Evolutionary conservation across 2,329 filamentous ascomycete species (phyloP), one percentile per base, ranked within the genome.

Genomic region (Herpotrichia juniperi): DNA sequence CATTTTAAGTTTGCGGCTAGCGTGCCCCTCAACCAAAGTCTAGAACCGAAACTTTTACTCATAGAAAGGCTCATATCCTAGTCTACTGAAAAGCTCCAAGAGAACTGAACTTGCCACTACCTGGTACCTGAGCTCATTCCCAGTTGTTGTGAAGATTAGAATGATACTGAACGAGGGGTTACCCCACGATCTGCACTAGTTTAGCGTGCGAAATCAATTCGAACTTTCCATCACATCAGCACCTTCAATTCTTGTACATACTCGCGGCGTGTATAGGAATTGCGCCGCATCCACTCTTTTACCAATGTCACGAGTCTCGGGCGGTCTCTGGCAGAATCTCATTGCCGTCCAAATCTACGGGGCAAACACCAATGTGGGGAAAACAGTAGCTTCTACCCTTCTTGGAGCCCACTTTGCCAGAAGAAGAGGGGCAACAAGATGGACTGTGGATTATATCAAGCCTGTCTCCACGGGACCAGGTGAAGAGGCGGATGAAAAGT

Each of bases 361-460:
- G 24, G 89, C 91, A 42, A 94, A 93, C 64, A 94, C 91, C 0
- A 85, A 90, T 59, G 89, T 94, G 22, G 91, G 91, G 58, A 96
- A 96, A 78, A 96, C 91, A 0, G 84, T 96, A 26, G 82, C 92
- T 51, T 87, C 88, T 1, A 91, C 89, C 0, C 74, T 91, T 11
- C 78, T 96, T 3, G 88, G 85, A 69, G 86, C 83, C 56, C 82
- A 87, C 8, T 81, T 70, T 42, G 21, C 46, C 9, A 55, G 42
- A 17, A 51, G 55, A 21, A 17, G 17, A 5, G 57, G 51, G 7
- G 52, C 43, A n/a, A 54, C 52, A 5, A 62, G 51, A 58, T 71
- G 61, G 40, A 73, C 75, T 17, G 81, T 86, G 1, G 79, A 82
- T 10, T 96, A 90, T 69, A 69, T 96, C 48, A 96, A 96, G 71